phyloP scores from a whole-genome alignment of 2,329 filamentous ascomycete species.

The Aspergillus texensis region DNA sequence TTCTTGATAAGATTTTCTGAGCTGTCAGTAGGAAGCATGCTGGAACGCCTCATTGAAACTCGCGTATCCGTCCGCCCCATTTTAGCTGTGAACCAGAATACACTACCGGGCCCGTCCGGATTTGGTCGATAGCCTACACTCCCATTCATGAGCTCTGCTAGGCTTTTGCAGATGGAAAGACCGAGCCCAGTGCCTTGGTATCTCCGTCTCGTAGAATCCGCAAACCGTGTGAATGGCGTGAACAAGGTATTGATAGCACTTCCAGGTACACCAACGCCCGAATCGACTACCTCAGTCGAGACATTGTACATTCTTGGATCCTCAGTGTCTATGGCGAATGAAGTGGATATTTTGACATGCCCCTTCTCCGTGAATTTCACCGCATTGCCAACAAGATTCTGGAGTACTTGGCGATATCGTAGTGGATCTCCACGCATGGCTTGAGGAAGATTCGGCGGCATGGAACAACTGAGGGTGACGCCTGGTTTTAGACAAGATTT shows the following conservation, averaged over 20 bases:
- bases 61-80: conserved; percentile 42
- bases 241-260: conserved; percentile 54
- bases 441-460: conserved; percentile 53
- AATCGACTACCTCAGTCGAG: conserved; percentile 57
- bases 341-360: conserved; percentile 50
- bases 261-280: conserved; percentile 57
- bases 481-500: conserved; percentile 51
- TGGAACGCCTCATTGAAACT: conserved; percentile 31
- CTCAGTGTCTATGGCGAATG: conserved; percentile 46
- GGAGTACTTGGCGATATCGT: conserved; percentile 63
- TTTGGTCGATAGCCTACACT: conserved; percentile 52
- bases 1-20: conserved; percentile 27
- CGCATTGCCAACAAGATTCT: conserved; percentile 64
- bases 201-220: conserved; percentile 55
- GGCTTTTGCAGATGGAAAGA: conserved; percentile 59
- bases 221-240: conserved; percentile 59
- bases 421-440: conserved; percentile 60
- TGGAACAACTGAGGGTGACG: conserved; percentile 49
- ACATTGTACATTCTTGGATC: conserved; percentile 47
- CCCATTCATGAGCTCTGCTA: conserved; percentile 61
- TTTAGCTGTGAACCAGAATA: conserved; percentile 56
- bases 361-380: conserved; percentile 64
- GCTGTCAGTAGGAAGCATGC: conserved; percentile 14
- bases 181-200: conserved; percentile 61
- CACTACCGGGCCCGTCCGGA: conserved; percentile 50